A percentile compares a stretch with the other conserved stretches of the same genome.
Conservation (phyloP, 148 eudicot species). For the Polygonum maritimum region DNA sequence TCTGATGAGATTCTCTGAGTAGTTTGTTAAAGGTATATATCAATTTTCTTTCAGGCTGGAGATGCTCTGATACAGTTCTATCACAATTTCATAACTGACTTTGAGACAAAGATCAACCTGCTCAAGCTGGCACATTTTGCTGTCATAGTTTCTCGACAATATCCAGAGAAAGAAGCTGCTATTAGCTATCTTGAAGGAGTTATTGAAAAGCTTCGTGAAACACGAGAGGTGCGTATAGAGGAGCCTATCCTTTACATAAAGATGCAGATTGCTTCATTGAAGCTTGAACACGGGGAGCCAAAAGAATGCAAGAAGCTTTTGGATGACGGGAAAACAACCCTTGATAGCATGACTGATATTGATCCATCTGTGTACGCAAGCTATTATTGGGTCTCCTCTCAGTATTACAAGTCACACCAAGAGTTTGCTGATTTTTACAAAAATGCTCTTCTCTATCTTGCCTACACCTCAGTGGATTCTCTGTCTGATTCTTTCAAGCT, state of each 20-base stretch:
- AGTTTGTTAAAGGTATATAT: not conserved
- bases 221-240: slow-evolving; percentile 65
- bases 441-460: slow-evolving; percentile 91
- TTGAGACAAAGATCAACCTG: slow-evolving; percentile 96
- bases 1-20: not conserved
- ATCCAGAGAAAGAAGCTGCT: slow-evolving; percentile 88
- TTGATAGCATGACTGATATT: slow-evolving; percentile 94
- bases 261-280: slow-evolving; percentile 78
- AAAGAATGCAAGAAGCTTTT: slow-evolving; percentile 89
- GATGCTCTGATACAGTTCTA: slow-evolving; percentile 90
- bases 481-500: slow-evolving; percentile 87
- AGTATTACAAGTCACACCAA: slow-evolving; percentile 71
- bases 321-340: slow-evolving; percentile 76
- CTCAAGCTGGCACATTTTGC: slow-evolving; percentile 99
- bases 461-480: slow-evolving; percentile 92
- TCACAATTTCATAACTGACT: slow-evolving; percentile 89
- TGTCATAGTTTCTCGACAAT: slow-evolving; percentile 81
- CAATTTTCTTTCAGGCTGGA: slow-evolving; percentile 52
- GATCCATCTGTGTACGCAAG: slow-evolving; percentile 94
- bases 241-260: slow-evolving; percentile 80
- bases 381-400: slow-evolving; percentile 90
- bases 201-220: slow-evolving; percentile 77
- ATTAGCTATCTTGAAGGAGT: slow-evolving; percentile 78
- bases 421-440: slow-evolving; percentile 95
- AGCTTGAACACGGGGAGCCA: slow-evolving; percentile 74